These are phyloP conservation scores for Gillenia trifoliata DNA, from an alignment of 306 rosid genomes.

Conservation along the genomic window DNA sequence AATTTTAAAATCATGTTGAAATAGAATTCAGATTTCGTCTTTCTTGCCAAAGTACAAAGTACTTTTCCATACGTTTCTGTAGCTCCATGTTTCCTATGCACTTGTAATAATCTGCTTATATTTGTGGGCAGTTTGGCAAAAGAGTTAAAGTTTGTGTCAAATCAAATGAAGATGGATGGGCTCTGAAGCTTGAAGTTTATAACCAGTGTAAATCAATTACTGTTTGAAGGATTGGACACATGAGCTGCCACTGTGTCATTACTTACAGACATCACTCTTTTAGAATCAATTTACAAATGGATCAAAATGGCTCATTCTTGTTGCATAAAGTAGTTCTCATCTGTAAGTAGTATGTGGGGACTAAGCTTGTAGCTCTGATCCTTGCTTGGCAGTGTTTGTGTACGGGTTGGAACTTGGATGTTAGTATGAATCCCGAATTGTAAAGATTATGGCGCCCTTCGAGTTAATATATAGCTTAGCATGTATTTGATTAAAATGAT, in stretches of 20 bases:
- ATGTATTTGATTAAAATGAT: not conserved
- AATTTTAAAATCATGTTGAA: too few species aligned
- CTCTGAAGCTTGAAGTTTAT: conserved; percentile 67
- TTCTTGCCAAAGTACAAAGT: not conserved
- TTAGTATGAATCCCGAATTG: not conserved
- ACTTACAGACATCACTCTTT: too few species aligned
- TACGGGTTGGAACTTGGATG: not conserved
- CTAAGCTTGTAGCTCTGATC: not conserved
- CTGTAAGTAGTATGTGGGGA: not conserved
- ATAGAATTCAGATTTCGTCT: not conserved
- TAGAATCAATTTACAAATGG: not conserved
- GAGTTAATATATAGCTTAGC: not conserved
- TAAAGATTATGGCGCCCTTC: not conserved
- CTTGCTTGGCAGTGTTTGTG: not conserved
- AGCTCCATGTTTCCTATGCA: not conserved
- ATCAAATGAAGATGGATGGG: conserved; percentile 57
- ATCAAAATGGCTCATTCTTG: too few species aligned
- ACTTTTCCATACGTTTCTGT: not conserved
- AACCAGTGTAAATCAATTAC: conserved; percentile 58
- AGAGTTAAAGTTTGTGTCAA: conserved; percentile 45
- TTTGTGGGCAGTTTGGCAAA: conserved; percentile 48
- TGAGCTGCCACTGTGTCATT: conserved; percentile 84
- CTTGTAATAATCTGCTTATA: not conserved
- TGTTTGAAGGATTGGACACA: conserved; percentile 73
- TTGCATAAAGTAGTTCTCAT: not conserved